Evolutionary conservation across 2,329 filamentous ascomycete species (phyloP), one percentile per base, ranked within the genome.

Genomic region (Tolypocladium ovalisporum): DNA sequence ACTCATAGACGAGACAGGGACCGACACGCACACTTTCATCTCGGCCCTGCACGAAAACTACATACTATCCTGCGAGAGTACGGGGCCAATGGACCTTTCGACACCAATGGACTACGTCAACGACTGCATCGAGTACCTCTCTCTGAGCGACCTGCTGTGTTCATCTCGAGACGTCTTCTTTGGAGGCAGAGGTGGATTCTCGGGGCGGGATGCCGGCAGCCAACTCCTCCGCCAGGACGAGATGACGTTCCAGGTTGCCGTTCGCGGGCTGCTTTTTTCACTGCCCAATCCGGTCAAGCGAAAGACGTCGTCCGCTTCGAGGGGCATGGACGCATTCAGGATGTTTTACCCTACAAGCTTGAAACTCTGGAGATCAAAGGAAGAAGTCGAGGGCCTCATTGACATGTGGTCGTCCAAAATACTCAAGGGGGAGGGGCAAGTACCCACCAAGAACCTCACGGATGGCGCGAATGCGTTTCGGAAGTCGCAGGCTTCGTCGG

Each of bases 11-110:
- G 93, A 97, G 73, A 91, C 89, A 0, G 94, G 94, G 1, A 96
- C 94, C 0, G 94, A 99, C 66, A 90, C 87, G 0, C 84, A 89
- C 58, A 97, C 92, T 0, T 97, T 97, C 66, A 83, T 96, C 54
- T 89, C 90, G 5, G 89, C 91, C 4, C 75, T 97, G 0, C 93
- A 97, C 68, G 94, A 99, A 67, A 99, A 99, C 67, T 97, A 96
- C 64, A 80, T 87, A 1, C 77, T 91, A 1, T 97, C 94, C 0
- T 97, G 93, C 67, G 84, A 87, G 62, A 76, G 76, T 52, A 75
- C 73, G 2, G 74, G 75, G 0, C 74, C 75, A 0, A 70, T 72
- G 60, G 81, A 82, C 64, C 66, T 77, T 5, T 70, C 81, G 27
- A 84, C 80, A 0, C 86, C 91, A 1, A 79, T 92, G 35, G 89